phyloP scores from a whole-genome alignment of 805 yeast genomes.

The Starmerella cellae region DNA sequence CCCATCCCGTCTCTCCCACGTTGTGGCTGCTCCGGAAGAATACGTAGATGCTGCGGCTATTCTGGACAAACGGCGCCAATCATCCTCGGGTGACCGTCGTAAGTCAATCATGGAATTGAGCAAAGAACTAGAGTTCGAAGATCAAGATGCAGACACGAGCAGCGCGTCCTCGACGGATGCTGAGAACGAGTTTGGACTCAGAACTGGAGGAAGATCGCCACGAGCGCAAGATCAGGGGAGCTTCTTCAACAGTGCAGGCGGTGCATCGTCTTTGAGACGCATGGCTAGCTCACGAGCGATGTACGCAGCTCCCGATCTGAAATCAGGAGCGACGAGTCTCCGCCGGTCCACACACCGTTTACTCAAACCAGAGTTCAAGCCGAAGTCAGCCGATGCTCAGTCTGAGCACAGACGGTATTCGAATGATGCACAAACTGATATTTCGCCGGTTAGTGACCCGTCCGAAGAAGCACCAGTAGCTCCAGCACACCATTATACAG shows the following conservation, averaged over 20 bases:
- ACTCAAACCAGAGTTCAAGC: slow-evolving; percentile 6
- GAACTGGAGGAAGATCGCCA: slow-evolving; percentile 64
- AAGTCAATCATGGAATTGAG: slow-evolving; percentile 33
- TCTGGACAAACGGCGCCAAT: slow-evolving; percentile 22
- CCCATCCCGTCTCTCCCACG: slow-evolving; percentile 26
- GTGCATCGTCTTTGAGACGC: slow-evolving; percentile 24
- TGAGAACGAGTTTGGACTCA: neutral
- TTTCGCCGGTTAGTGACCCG: neutral
- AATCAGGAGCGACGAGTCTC: slow-evolving; percentile 16
- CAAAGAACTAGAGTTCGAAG: slow-evolving; percentile 57
- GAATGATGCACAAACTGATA: too few relatives aligned
- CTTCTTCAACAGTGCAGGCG: too few relatives aligned
- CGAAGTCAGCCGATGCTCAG: too few relatives aligned
- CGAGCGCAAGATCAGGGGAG: slow-evolving; percentile 37
- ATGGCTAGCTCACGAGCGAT: slow-evolving; percentile 34
- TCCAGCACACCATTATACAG: neutral
- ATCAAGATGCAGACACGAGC: slow-evolving; percentile 23
- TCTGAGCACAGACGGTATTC: too few relatives aligned
- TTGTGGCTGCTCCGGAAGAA: slow-evolving; percentile 27
- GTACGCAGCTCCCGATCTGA: neutral
- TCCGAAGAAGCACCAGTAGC: neutral
- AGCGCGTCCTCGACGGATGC: slow-evolving; percentile 19
- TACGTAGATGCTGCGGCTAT: slow-evolving; percentile 27
- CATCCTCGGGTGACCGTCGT: slow-evolving; percentile 16
- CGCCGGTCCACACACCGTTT: slow-evolving; percentile 17